Evolutionary conservation across 345 rosid genomes (phyloP), one percentile per base, ranked within the genome.

Genomic region (Aethionema arabicum): DNA sequence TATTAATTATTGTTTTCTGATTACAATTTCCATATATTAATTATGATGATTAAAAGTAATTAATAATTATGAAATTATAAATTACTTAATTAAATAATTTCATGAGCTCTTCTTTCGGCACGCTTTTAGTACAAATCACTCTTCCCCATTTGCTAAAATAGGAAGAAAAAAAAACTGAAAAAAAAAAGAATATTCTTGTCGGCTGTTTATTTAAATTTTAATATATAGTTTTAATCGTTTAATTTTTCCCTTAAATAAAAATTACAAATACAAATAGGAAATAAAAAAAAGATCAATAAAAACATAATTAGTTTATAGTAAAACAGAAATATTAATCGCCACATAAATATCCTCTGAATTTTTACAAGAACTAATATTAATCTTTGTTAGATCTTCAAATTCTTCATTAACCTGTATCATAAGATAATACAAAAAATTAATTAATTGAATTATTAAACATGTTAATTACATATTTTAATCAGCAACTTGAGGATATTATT

Each of bases 391-490:
- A 81, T 78, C 85, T 73, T 81, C 46, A 82, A 70, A 78, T 88
- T 91, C 84, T 75, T 84, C 81, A 79, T 51, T 11, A 71, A 29
- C 86, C 95, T 90, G 80, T 57, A 37, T 15, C 13, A 77, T 1
- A 8, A 68, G 47, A 66, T 31, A 53, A 70, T 61, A 65, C 37
- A 65, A 2, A 47, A 50, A 15, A n/a, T n/a, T 12, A 27, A 27
- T 41, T 36, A 33, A 8, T 50, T 48, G 21, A 48, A 59, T 59
- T 16, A 15, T 57, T 29, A 3, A 59, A 46, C 71, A 65, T 40
- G 61, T 52, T 72, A 35, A 65, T 65, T 59, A 72, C 42, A 58
- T 56, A 65, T 44, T 8, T 50, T 64, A 58, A 71, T 58, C 52
- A 64, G 13, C 61, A 64, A 59, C 56, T 71, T 44, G 61, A 64